Evolutionary conservation across 2,329 filamentous ascomycete genomes (phyloP).

Genomic region (Onygenales sp.): DNA sequence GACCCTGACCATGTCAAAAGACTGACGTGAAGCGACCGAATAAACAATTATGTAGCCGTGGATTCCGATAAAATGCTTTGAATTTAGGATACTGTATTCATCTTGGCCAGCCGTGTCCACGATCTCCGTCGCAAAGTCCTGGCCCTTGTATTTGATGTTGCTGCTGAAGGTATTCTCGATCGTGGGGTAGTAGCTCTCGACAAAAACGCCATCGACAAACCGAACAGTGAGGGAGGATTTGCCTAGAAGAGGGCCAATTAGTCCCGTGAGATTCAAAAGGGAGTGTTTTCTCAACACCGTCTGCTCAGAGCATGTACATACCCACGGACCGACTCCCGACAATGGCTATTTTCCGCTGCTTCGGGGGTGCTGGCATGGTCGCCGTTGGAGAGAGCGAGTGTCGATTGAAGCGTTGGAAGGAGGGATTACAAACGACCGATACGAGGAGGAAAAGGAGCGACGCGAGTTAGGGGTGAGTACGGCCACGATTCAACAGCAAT

Average conservation of each 20-base stretch:
- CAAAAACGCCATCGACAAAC: conserved; percentile 95
- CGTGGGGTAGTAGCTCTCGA: conserved; percentile 97
- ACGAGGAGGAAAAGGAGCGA: too few relatives aligned
- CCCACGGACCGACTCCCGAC: conserved; percentile 89
- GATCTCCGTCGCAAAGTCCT: conserved; percentile 93
- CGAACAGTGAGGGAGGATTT: conserved; percentile 96
- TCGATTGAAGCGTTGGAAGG: background rate
- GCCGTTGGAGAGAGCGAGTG: background rate
- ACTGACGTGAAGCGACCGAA: conserved; percentile 87
- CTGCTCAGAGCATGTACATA: conserved; percentile 34
- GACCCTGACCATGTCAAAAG: conserved; percentile 94
- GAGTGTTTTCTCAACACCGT: background rate
- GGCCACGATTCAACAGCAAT: too few relatives aligned
- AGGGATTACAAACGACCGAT: background rate
- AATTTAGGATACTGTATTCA: conserved; percentile 97
- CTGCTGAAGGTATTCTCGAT: conserved; percentile 99
- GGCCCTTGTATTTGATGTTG: conserved; percentile 81
- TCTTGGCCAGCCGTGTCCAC: conserved; percentile 98
- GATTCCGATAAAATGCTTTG: conserved; percentile 97
- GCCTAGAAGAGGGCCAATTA: conserved; percentile 46
- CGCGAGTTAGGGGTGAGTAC: too few relatives aligned
- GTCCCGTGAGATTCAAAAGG: conserved; percentile 6
- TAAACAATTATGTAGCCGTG: conserved; percentile 99
- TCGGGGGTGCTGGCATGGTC: conserved; percentile 60
- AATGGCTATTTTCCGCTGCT: conserved; percentile 92